Percentiles rank a stretch among this genome's conserved stretches.
Evolutionary conservation across 2,329 filamentous ascomycete species (phyloP).

Genomic region (Aspergillus ibericus): DNA sequence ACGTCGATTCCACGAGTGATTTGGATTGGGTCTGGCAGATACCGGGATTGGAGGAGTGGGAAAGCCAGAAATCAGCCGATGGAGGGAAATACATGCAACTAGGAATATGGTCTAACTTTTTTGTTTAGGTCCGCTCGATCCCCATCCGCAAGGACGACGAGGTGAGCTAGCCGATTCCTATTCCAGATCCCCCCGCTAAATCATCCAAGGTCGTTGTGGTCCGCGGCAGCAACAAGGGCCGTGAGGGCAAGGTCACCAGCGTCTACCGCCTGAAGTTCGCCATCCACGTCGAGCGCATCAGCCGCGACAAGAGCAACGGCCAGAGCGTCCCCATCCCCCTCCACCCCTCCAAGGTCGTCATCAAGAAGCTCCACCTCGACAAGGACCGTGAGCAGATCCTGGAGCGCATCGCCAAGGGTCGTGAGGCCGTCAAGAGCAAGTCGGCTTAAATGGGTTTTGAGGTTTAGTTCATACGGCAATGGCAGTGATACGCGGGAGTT

Average conservation of each 20-base stretch:
- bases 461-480: conserved; percentile 61
- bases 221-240: conserved; percentile 93
- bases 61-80: too few species aligned
- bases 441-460: conserved; percentile 61
- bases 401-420: conserved; percentile 49
- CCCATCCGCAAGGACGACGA: conserved; percentile 98
- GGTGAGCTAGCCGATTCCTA: conserved; percentile 21
- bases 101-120: conserved; percentile 8
- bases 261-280: conserved; percentile 99
- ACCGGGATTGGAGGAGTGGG: not conserved
- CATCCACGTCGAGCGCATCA: conserved; percentile 95
- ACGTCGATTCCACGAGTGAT: conserved; percentile 41
- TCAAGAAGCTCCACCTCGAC: conserved; percentile 95
- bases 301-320: conserved; percentile 95
- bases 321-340: conserved; percentile 93
- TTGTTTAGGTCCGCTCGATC: conserved; percentile 80
- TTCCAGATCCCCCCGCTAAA: not conserved
- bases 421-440: conserved; percentile 57
- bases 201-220: conserved; percentile 69
- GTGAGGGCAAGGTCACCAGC: conserved; percentile 95
- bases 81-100: not conserved
- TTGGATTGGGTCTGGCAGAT: not conserved
- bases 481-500: conserved; percentile 36
- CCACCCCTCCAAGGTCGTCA: conserved; percentile 94
- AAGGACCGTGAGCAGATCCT: conserved; percentile 54